Conservation (phyloP, 1,284 basidiomycete species). For the Leccinum variabile region DNA sequence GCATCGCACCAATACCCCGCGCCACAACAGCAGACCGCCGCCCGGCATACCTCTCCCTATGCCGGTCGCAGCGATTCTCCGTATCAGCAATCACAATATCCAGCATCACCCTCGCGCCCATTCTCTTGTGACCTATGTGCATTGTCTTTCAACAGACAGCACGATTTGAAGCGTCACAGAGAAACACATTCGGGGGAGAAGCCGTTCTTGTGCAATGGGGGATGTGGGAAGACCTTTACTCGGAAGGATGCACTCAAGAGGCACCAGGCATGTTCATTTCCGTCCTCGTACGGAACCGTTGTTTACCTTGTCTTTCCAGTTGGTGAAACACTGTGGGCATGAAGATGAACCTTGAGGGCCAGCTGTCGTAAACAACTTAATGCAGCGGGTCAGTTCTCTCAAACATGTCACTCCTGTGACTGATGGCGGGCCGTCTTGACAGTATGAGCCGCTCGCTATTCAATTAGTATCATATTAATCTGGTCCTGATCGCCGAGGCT, state of each 20-base stretch:
- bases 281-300: constrained; percentile 2
- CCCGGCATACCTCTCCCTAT: constrained; percentile 29
- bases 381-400: constrained; percentile 18
- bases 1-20: constrained; percentile 31
- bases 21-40: constrained; percentile 21
- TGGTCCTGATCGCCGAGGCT: constrained; percentile 20
- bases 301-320: constrained; percentile 41
- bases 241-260: constrained; percentile 80
- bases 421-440: constrained; percentile 18
- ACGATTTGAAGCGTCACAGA: constrained; percentile 77
- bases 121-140: constrained; percentile 77
- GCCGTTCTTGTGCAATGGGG: constrained; percentile 76
- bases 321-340: constrained; percentile 75
- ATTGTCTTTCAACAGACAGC: constrained; percentile 79
- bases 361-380: constrained; percentile 23
- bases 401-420: constrained; percentile 14
- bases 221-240: constrained; percentile 81
- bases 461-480: constrained; percentile 31
- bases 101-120: constrained; percentile 65
- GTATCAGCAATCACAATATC: constrained; percentile 47
- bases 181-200: constrained; percentile 82
- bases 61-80: constrained; percentile 30
- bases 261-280: constrained; percentile 58
- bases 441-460: constrained; percentile 16
- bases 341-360: constrained; percentile 48